Conservation (phyloP, 2,329 filamentous ascomycete species). For the Aureobasidium sp. region DNA sequence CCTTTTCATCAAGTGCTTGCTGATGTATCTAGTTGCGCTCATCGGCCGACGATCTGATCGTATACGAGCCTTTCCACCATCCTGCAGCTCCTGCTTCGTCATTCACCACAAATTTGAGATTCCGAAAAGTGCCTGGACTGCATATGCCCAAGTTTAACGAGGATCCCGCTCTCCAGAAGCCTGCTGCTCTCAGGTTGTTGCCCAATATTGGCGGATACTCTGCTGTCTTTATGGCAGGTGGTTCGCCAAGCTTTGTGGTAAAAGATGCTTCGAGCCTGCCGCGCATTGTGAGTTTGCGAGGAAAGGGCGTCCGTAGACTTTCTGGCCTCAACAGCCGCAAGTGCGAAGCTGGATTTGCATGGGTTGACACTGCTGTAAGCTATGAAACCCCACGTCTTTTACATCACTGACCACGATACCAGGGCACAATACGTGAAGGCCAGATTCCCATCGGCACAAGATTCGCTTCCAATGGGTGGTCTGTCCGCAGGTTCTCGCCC, state of each 20-base stretch:
- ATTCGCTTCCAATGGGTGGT: conserved; percentile 69
- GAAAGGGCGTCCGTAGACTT: conserved; percentile 61
- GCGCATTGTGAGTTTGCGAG: conserved; percentile 56
- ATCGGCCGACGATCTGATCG: conserved; percentile 69
- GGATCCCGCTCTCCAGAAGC: conserved; percentile 43
- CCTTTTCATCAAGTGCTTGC: not conserved
- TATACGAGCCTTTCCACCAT: conserved; percentile 74
- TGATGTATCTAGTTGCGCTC: conserved; percentile 58
- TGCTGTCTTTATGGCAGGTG: conserved; percentile 74
- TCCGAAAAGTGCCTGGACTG: conserved; percentile 67
- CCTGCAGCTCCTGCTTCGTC: conserved; percentile 32
- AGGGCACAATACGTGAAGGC: conserved; percentile 66
- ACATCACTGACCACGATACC: conserved; percentile 19
- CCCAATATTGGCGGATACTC: conserved; percentile 68
- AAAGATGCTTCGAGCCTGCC: conserved; percentile 74
- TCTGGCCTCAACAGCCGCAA: conserved; percentile 69
- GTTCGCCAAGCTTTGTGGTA: conserved; percentile 72
- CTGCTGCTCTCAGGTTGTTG: conserved; percentile 50
- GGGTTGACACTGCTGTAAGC: conserved; percentile 56
- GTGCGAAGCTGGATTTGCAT: conserved; percentile 77
- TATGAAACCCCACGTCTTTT: not conserved
- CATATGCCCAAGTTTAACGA: conserved; percentile 54
- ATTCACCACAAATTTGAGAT: conserved; percentile 57
- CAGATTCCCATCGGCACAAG: conserved; percentile 61
- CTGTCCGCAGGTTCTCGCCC: conserved; percentile 64